A percentile compares a stretch with the other conserved stretches of the same genome.
Conservation (phyloP, 169 alveolate genomes). For the Theileria sp. region DNA sequence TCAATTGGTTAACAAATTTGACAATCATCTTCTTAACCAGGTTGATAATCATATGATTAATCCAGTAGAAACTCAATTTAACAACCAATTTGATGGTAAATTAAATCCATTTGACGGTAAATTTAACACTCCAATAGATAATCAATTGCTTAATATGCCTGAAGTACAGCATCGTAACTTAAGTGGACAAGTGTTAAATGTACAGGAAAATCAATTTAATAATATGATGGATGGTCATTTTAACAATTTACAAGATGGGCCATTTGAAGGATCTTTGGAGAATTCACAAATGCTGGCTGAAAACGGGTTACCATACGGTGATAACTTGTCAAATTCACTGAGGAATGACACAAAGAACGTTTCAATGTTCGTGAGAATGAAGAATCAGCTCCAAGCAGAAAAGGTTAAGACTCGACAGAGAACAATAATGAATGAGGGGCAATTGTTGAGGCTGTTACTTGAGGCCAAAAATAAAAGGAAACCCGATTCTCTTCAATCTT, state of each 20-base stretch:
- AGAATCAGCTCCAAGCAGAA: constrained; percentile 58
- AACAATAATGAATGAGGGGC: constrained; percentile 59
- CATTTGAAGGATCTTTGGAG: not conserved
- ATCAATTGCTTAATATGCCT: not conserved
- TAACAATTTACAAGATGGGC: not conserved
- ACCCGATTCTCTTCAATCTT: constrained; percentile 2
- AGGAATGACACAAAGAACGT: not conserved
- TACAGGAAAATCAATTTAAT: not conserved
- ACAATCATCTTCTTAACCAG: no score
- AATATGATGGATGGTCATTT: not conserved
- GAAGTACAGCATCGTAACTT: not conserved
- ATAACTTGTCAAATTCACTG: not conserved
- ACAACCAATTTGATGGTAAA: no score
- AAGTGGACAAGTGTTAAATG: not conserved
- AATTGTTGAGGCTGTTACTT: constrained; percentile 52
- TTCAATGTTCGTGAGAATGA: constrained; percentile 57
- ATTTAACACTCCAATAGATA: not conserved
- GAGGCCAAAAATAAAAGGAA: constrained; percentile 55
- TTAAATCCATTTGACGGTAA: no score
- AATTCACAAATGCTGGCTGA: not conserved
- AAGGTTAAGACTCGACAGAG: constrained; percentile 45
- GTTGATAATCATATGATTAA: not conserved
- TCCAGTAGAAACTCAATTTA: not conserved
- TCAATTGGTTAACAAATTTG: not conserved
- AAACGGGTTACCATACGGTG: not conserved